Evolutionary conservation across 331 rosid species (phyloP), one percentile per base, ranked within the genome.

Genomic region (Quercus lobata): DNA sequence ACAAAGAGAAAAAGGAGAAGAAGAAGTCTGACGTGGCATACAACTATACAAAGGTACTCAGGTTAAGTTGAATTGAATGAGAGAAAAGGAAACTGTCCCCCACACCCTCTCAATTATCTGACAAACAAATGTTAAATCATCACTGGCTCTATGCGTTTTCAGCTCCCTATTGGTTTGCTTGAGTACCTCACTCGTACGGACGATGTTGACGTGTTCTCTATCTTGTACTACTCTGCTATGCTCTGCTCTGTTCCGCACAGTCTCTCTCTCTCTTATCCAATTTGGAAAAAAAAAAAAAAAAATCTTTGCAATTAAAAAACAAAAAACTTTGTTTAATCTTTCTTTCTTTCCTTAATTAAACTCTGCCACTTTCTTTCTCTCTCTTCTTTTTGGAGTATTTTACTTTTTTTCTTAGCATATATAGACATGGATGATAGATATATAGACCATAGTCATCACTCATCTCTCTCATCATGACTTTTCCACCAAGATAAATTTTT

Each of bases 121-220:
- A 24, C 29, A 60, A 60, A 5, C 5, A 24, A 24, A 60, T 1
- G 2, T 24, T 4, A 24, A 60, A 60, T 60, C 30, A 60, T 16
- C 0, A 1, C 21, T 2, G 5, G 7, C 1, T 4, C 41, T 2
- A 18, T 69, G 80, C 55, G 88, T 80, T 88, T 90, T 81, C 94
- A 77, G 25, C 35, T 34, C 0, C 73, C 80, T 0, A 88, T 88
- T 90, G 97, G 91, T 11, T 2, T 4, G 22, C 19, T 7, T 0
- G 9, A 4, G 80, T 88, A 79, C 85, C 85, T 71, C 10, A 12
- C 0, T 56, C 22, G 97, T 90, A 90, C 94, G 93, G 84, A 86
- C 0, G 88, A 86, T 1, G 79, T 78, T 52, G 88, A 90, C 69
- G 81, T 75, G 4, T 84, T 80, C 29, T 71, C 37, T 78, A 73